These are phyloP conservation scores for Huntiella bhutanensis DNA, from an alignment of 2,329 filamentous ascomycete species.

Conservation along the genomic window DNA sequence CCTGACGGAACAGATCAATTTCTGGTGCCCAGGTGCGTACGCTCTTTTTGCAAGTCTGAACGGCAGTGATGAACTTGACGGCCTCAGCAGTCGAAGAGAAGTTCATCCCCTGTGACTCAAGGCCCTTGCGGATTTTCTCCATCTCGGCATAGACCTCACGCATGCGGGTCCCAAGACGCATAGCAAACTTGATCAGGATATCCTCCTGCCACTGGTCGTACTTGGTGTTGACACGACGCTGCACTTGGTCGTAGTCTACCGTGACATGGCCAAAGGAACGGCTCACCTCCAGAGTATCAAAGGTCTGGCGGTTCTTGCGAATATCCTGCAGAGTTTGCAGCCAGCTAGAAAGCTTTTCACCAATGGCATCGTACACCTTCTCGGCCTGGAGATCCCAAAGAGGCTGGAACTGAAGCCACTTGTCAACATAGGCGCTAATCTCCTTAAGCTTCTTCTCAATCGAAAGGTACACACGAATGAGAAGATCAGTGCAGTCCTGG, in stretches of 20 bases:
- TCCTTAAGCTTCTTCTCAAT: conserved; percentile 68
- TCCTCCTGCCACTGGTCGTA: conserved; percentile 99
- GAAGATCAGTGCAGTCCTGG: conserved; percentile 58
- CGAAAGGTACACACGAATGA: conserved; percentile 62
- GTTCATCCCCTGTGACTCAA: conserved; percentile 83
- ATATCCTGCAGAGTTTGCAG: conserved; percentile 93
- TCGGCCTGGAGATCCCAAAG: conserved; percentile 95
- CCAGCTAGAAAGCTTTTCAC: conserved; percentile 83
- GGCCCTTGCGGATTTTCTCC: conserved; percentile 70
- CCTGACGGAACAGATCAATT: conserved; percentile 87
- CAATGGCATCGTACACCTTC: conserved; percentile 80
- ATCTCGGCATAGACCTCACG: conserved; percentile 83
- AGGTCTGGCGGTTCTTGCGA: conserved; percentile 82
- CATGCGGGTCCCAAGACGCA: conserved; percentile 74
- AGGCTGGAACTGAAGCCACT: conserved; percentile 97
- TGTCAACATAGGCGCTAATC: conserved; percentile 76
- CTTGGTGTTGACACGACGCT: conserved; percentile 95
- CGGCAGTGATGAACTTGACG: conserved; percentile 94
- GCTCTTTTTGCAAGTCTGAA: conserved; percentile 88
- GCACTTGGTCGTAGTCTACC: conserved; percentile 96
- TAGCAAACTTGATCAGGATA: conserved; percentile 81
- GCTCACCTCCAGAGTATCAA: conserved; percentile 90
- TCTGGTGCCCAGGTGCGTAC: conserved; percentile 90
- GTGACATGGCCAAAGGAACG: conserved; percentile 84
- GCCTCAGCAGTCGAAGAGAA: conserved; percentile 91